These are phyloP conservation scores for Apiospora aurea DNA, from an alignment of 2,329 filamentous ascomycete species.

Conservation along the genomic window DNA sequence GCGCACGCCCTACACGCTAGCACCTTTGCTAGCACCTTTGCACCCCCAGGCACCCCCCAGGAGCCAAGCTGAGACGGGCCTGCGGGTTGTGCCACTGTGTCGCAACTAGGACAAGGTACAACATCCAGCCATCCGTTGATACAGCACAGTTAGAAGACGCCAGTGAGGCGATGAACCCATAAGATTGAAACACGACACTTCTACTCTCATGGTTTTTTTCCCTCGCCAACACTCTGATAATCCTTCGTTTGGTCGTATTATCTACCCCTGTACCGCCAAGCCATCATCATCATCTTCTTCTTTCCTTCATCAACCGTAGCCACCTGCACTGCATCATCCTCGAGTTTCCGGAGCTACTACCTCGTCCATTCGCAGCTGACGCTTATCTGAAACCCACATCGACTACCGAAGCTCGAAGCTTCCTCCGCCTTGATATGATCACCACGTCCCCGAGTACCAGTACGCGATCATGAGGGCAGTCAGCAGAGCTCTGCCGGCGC, in stretches of 20 bases:
- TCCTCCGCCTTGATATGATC: constrained; percentile 50
- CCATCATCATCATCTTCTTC: neutral
- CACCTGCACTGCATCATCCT: neutral
- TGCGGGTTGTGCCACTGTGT: constrained; percentile 8
- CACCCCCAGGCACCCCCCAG: neutral
- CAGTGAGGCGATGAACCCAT: constrained; percentile 12
- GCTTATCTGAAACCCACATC: constrained; percentile 28
- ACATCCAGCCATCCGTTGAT: neutral
- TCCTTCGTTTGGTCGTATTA: neutral
- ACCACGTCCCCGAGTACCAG: constrained; percentile 41
- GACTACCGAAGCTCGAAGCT: constrained; percentile 19
- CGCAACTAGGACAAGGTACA: neutral
- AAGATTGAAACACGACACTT: constrained; percentile 20
- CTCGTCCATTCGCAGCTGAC: constrained; percentile 37
- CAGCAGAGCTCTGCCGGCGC: constrained; percentile 53
- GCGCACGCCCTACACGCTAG: neutral
- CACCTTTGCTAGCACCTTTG: too few relatives aligned
- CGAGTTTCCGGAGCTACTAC: neutral
- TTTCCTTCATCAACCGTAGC: neutral
- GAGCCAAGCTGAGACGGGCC: constrained; percentile 13
- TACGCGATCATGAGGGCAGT: constrained; percentile 62
- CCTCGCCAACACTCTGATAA: neutral
- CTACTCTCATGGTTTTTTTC: neutral
- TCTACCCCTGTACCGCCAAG: neutral
- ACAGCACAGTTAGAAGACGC: neutral